Evolutionary conservation across 768 basidiomycete species (phyloP).

Genomic region (Galerina sulciceps): DNA sequence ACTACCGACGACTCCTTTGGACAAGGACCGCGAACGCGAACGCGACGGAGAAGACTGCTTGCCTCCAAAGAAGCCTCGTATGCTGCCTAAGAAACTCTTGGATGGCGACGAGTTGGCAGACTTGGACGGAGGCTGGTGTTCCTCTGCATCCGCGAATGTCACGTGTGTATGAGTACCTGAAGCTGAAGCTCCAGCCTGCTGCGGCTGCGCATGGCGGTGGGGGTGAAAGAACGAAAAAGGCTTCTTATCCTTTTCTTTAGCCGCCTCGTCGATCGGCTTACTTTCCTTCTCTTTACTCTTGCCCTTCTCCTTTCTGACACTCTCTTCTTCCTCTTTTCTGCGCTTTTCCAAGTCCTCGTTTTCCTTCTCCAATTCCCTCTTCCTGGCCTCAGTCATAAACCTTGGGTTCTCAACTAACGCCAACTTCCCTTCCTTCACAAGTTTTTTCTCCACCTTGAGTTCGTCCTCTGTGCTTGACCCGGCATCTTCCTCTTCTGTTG

Average conservation of each 20-base stretch:
- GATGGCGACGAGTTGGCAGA: constrained; percentile 17
- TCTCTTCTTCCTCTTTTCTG: constrained; percentile 5
- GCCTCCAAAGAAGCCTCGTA: constrained; percentile 47
- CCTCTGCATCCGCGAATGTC: neutral
- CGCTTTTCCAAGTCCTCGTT: constrained; percentile 7
- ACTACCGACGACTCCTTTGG: neutral
- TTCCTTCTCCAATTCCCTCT: constrained; percentile 20
- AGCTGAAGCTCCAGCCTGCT: neutral
- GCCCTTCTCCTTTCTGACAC: constrained; percentile 1
- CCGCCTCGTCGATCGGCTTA: neutral
- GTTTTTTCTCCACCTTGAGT: constrained; percentile 38
- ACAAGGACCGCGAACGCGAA: neutral
- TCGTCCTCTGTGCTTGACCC: constrained; percentile 27
- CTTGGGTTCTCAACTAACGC: constrained; percentile 61
- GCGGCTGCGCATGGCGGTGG: neutral
- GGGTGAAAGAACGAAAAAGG: constrained; percentile 19
- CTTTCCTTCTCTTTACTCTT: constrained; percentile 2
- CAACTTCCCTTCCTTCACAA: constrained; percentile 32
- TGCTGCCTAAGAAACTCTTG: constrained; percentile 45
- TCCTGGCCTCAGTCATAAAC: constrained; percentile 36
- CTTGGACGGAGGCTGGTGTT: neutral
- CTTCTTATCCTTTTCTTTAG: constrained; percentile 17
- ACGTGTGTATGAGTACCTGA: neutral
- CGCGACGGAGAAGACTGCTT: constrained; percentile 2
- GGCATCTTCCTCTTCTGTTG: constrained; percentile 13